phyloP scores from a whole-genome alignment of 805 yeast species.

The Clavispora fructus region DNA sequence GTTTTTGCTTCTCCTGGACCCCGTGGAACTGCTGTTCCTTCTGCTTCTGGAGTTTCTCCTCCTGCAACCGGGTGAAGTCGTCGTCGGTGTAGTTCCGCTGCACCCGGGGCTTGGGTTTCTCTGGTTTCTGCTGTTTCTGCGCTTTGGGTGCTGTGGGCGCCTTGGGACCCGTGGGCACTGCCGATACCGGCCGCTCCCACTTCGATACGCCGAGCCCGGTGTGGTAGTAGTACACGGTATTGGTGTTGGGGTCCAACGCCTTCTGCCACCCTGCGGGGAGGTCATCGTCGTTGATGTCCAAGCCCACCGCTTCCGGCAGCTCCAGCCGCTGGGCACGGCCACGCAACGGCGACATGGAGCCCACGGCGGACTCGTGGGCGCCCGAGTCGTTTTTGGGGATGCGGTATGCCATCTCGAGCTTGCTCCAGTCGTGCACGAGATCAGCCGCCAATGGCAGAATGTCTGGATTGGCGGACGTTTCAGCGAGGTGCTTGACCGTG shows the following conservation, averaged over 20 bases:
- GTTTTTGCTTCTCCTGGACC: conserved; percentile 30
- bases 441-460: conserved; percentile 33
- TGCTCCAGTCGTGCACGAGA: conserved; percentile 64
- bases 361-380: conserved; percentile 2
- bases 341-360: conserved; percentile 7
- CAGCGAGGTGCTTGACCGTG: conserved; percentile 43
- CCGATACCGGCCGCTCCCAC: conserved; percentile 55
- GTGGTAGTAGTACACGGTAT: conserved; percentile 51
- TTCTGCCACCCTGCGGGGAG: conserved; percentile 67
- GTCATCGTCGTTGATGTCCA: conserved; percentile 14
- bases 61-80: conserved; percentile 28
- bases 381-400: conserved; percentile 56
- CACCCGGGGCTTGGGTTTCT: conserved; percentile 2
- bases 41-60: conserved; percentile 27
- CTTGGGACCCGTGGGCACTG: conserved; percentile 31
- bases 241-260: conserved; percentile 43
- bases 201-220: conserved; percentile 41
- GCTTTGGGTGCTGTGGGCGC: conserved; percentile 8
- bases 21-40: conserved; percentile 29
- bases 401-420: conserved; percentile 74
- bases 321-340: conserved; percentile 11
- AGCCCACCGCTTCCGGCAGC: conserved; percentile 11
- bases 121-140: conserved; percentile 2
- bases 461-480: conserved; percentile 18
- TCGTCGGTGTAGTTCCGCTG: conserved; percentile 11